Evolutionary conservation across 352 stramenopile genomes (phyloP).

Genomic region (Globisporangium alternatum): DNA sequence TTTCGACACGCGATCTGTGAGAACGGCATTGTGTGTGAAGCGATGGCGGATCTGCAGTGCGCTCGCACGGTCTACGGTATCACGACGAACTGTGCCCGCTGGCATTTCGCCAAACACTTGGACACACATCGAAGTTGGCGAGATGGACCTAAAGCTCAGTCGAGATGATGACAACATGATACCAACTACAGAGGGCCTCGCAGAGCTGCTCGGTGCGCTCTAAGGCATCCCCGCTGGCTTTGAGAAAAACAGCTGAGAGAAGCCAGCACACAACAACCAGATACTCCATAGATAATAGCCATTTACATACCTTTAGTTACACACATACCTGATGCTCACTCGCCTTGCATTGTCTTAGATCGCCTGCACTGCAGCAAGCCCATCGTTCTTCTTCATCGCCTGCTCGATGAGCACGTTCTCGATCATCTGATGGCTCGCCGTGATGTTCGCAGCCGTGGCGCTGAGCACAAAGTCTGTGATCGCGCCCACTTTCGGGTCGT

Average conservation of each 20-base stretch:
- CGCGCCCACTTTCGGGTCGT: conserved; percentile 30
- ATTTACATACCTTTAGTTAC: background rate
- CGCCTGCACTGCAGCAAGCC: background rate
- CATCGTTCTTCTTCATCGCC: conserved; percentile 15
- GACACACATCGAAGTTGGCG: background rate
- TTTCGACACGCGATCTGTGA: too few species aligned
- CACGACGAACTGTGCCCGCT: too few species aligned
- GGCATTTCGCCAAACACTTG: background rate
- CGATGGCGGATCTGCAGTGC: background rate
- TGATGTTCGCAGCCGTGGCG: conserved; percentile 32
- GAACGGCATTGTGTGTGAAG: background rate
- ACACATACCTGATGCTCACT: background rate
- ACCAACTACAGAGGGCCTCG: background rate
- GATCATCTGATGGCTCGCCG: conserved; percentile 46
- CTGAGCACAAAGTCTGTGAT: conserved; percentile 42
- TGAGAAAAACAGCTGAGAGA: background rate
- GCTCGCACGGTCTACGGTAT: background rate
- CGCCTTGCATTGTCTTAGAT: background rate
- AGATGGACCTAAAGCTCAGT: background rate
- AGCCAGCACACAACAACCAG: too few species aligned
- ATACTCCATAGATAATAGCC: background rate
- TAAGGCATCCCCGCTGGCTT: background rate
- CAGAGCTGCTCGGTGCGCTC: background rate
- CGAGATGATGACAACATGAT: background rate
- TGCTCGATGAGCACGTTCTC: conserved; percentile 48